Conservation (phyloP, 2,329 filamentous ascomycete genomes). For the Cladophialophora bantiana region DNA sequence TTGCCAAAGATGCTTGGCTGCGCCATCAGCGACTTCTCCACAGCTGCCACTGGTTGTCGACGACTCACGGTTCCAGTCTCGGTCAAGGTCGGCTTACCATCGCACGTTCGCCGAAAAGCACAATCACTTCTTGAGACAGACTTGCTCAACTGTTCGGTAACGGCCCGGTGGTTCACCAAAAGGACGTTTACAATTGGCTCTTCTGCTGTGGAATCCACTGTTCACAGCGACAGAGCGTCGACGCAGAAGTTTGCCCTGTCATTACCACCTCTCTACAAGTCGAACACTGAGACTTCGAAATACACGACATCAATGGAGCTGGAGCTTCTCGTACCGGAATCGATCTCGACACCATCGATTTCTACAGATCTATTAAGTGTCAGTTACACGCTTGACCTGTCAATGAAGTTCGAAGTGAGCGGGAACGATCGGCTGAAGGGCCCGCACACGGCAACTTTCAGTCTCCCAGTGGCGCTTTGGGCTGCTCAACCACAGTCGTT, state of each 20-base stretch:
- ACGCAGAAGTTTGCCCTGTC: conserved; percentile 27
- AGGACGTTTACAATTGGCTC: conserved; percentile 30
- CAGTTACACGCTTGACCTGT: conserved; percentile 31
- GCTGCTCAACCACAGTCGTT: conserved; percentile 21
- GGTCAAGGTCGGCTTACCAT: conserved; percentile 22
- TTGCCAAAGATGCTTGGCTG: conserved; percentile 31
- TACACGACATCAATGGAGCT: conserved; percentile 33
- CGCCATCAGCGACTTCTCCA: conserved; percentile 24
- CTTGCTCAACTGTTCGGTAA: conserved; percentile 26
- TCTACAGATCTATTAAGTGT: conserved; percentile 30
- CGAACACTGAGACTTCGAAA: conserved; percentile 14
- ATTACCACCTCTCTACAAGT: conserved; percentile 32
- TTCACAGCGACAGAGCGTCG: conserved; percentile 29
- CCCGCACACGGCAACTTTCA: conserved; percentile 23
- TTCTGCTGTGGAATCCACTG: conserved; percentile 19
- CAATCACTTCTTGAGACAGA: conserved; percentile 11
- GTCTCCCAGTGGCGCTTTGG: conserved; percentile 30
- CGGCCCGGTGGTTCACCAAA: conserved; percentile 32
- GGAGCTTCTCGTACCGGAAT: conserved; percentile 35
- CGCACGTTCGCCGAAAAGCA: conserved; percentile 13
- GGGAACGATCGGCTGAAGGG: conserved; percentile 11
- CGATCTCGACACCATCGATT: conserved; percentile 31
- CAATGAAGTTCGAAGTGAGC: conserved; percentile 28
- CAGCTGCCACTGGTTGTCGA: conserved; percentile 29
- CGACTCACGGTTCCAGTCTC: conserved; percentile 31